Conservation (phyloP, 495 filamentous ascomycete species). For the Penicillium atrosanguineum region DNA sequence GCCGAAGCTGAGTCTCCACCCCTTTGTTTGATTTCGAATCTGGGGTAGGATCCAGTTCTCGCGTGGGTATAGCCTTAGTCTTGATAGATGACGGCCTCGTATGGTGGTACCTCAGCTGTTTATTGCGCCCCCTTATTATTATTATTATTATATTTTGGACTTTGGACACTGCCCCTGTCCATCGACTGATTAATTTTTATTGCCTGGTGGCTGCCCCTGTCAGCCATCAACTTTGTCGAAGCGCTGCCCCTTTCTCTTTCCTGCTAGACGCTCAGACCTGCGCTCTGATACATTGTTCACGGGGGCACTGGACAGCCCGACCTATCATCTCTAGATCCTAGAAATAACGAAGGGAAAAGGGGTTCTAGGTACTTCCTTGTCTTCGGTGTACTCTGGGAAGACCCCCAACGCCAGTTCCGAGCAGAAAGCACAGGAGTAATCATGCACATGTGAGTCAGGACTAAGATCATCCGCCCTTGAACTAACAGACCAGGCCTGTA, state of each 20-base stretch:
- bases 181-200: neutral
- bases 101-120: neutral
- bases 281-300: slow-evolving; percentile 5
- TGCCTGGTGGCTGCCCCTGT: neutral
- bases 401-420: neutral
- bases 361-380: neutral
- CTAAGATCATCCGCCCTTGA: neutral
- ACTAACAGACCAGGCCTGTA: neutral
- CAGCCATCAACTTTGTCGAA: neutral
- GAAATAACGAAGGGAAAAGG: neutral
- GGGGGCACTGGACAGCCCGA: neutral
- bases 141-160: neutral
- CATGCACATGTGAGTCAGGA: neutral
- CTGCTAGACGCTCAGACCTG: slow-evolving; percentile 5
- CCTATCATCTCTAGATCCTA: neutral
- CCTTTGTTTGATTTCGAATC: slow-evolving; percentile 5
- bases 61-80: neutral
- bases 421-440: neutral
- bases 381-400: neutral
- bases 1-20: neutral
- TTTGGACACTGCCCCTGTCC: neutral
- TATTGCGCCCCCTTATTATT: neutral
- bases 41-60: slow-evolving; percentile 8
- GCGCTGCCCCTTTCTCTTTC: slow-evolving; percentile 3
- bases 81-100: neutral